phyloP scores from a whole-genome alignment of 495 filamentous ascomycete genomes.

The Xylaria telfairii region DNA sequence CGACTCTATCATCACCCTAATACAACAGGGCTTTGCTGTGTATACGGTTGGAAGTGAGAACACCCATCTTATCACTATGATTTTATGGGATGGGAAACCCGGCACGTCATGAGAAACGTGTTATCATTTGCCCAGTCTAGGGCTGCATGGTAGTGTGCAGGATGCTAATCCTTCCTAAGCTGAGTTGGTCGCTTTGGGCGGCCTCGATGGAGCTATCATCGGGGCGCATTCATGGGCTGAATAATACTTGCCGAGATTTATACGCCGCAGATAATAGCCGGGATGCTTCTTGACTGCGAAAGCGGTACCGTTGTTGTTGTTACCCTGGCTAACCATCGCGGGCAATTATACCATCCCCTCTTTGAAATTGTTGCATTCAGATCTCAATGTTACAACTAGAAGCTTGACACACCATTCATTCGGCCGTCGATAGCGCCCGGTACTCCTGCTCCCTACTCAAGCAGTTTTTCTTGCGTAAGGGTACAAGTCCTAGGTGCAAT shows the following conservation, averaged over 20 bases:
- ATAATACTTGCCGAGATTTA: not conserved
- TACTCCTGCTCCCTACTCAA: not conserved
- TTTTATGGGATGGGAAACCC: not conserved
- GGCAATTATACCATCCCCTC: not conserved
- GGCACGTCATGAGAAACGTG: not conserved
- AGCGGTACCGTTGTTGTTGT: not conserved
- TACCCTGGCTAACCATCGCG: not conserved
- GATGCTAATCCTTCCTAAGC: constrained; percentile 20
- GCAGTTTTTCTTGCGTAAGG: not conserved
- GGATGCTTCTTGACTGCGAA: not conserved
- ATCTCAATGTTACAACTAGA: not conserved
- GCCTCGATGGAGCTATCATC: not conserved
- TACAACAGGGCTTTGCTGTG: not conserved
- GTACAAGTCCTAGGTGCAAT: constrained; percentile 13
- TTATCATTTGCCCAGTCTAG: constrained; percentile 10
- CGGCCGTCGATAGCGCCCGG: not conserved
- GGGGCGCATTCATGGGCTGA: constrained; percentile 21
- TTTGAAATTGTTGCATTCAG: not conserved
- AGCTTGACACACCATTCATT: not conserved
- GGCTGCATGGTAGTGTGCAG: not conserved
- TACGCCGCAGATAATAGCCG: not conserved
- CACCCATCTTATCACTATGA: not conserved
- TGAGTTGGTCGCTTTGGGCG: not conserved
- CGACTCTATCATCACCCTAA: not conserved
- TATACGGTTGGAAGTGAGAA: too few species aligned